Evolutionary conservation across 768 basidiomycete species (phyloP).

Genomic region (Hydnomerulius pinastri): DNA sequence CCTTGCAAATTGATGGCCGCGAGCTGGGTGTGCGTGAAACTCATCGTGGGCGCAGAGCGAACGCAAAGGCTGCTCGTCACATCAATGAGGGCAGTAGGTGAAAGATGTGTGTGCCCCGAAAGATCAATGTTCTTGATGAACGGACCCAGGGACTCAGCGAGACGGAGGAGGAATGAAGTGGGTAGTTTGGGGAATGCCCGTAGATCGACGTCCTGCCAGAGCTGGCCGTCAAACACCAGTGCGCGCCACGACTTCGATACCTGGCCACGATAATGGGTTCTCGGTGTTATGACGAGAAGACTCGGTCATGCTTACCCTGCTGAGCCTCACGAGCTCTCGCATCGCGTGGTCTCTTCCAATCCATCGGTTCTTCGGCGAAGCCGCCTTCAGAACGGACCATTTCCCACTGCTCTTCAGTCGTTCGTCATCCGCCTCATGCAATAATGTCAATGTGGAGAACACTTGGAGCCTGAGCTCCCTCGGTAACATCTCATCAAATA

Average conservation of each 20-base stretch:
- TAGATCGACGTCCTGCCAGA: conserved; percentile 75
- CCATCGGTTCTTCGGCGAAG: conserved; percentile 67
- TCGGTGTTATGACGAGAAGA: conserved; percentile 12
- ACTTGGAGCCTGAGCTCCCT: conserved; percentile 68
- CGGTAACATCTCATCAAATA: conserved; percentile 73
- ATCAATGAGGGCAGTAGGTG: conserved; percentile 49
- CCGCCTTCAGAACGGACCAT: conserved; percentile 66
- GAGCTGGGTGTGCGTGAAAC: conserved; percentile 61
- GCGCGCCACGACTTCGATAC: conserved; percentile 77
- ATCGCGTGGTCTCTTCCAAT: conserved; percentile 73
- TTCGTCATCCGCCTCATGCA: conserved; percentile 62
- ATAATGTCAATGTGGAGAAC: conserved; percentile 51
- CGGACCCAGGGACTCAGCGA: conserved; percentile 58
- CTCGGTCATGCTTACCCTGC: conserved; percentile 58
- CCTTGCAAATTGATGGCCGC: conserved; percentile 72
- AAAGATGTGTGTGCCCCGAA: conserved; percentile 57
- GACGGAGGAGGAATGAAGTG: conserved; percentile 47
- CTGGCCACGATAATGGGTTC: conserved; percentile 39
- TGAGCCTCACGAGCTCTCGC: conserved; percentile 76
- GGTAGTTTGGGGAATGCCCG: conserved; percentile 61
- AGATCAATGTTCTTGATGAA: conserved; percentile 67
- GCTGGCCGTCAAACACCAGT: conserved; percentile 81
- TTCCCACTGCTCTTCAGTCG: conserved; percentile 43
- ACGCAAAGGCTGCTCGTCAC: conserved; percentile 58
- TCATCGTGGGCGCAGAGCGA: conserved; percentile 27